Conservation (phyloP, 2,329 filamentous ascomycete species). For the Akanthomyces lecanii region DNA sequence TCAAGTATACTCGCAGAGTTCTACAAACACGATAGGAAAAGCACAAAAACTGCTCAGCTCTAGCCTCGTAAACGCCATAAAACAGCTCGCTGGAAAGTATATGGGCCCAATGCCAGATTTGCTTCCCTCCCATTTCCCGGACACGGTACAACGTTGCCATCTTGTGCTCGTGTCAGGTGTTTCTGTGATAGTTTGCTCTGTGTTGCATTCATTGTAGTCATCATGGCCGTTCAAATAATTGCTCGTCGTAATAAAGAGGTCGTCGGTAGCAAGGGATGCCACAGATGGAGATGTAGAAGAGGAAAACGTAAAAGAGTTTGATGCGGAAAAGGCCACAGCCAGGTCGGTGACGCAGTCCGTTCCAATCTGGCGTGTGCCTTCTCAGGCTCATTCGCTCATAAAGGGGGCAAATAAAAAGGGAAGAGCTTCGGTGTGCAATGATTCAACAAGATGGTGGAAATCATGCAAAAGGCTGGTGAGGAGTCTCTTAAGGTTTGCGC, state of each 20-base stretch:
- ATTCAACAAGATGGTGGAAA: background rate
- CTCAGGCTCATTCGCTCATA: background rate
- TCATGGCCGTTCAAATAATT: conserved; percentile 12
- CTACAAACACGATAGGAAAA: background rate
- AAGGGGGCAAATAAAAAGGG: background rate
- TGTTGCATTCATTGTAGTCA: conserved; percentile 17
- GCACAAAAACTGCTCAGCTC: conserved; percentile 5
- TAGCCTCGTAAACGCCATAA: conserved; percentile 10
- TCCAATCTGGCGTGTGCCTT: background rate
- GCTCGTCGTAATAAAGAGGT: conserved; percentile 4
- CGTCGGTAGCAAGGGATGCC: background rate
- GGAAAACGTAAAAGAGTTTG: background rate
- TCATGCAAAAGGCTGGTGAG: background rate
- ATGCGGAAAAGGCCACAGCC: background rate
- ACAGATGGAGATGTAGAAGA: background rate
- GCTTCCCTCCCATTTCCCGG: conserved; percentile 7
- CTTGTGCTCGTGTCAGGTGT: conserved; percentile 3
- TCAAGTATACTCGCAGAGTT: background rate
- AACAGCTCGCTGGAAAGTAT: conserved; percentile 1
- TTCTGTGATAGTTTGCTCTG: conserved; percentile 18
- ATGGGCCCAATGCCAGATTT: conserved; percentile 5
- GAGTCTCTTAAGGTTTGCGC: background rate
- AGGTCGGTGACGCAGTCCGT: too few species aligned
- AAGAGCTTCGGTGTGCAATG: background rate
- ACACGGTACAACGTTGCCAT: conserved; percentile 15